These are phyloP conservation scores for Chondrus crispus DNA, from an alignment of 23 red algal genomes.

Conservation along the genomic window DNA sequence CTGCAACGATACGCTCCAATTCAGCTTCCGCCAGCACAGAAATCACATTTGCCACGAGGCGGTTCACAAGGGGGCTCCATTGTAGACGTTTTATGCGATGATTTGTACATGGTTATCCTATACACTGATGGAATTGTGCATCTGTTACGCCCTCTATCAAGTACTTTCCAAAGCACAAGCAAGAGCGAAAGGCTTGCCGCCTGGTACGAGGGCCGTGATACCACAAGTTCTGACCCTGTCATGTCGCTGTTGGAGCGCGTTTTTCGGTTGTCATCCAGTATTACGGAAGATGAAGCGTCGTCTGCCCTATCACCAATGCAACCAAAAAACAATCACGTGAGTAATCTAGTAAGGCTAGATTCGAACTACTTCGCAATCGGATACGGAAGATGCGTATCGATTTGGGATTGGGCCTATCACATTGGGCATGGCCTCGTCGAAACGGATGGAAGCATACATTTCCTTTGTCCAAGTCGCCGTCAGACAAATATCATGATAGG, in stretches of 20 bases:
- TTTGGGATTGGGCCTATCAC: conserved; percentile 37
- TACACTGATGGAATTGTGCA: background rate
- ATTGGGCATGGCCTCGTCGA: background rate
- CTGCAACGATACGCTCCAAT: background rate
- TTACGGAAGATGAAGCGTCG: background rate
- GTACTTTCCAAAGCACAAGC: background rate
- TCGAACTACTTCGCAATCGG: conserved; percentile 18
- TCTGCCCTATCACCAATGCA: background rate
- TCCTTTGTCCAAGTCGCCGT: background rate
- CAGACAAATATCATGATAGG: background rate
- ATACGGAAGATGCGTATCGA: conserved; percentile 32
- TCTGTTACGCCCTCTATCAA: background rate
- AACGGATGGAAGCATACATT: background rate
- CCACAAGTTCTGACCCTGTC: background rate
- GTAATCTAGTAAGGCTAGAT: background rate
- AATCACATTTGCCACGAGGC: background rate
- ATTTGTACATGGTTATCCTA: background rate
- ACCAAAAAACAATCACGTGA: background rate
- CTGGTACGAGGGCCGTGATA: background rate
- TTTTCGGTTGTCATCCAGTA: background rate
- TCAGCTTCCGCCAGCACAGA: background rate
- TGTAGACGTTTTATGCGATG: background rate
- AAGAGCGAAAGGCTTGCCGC: background rate
- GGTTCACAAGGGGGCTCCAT: background rate
- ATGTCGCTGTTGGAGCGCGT: background rate